phyloP scores from a whole-genome alignment of 2,329 filamentous ascomycete species.

The Chrysosporium queenslandicum region DNA sequence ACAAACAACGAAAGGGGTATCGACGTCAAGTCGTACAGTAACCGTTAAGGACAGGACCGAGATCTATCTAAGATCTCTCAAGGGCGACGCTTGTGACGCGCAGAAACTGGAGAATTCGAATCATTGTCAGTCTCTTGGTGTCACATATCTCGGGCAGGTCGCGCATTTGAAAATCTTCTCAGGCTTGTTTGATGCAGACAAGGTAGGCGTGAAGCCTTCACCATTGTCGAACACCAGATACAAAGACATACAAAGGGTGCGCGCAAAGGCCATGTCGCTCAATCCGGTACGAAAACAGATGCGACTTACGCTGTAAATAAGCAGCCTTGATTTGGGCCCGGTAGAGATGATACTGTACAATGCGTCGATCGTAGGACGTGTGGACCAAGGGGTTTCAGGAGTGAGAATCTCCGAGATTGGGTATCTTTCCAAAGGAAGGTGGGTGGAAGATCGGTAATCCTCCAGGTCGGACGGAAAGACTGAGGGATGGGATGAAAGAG shows the following conservation, averaged over 20 bases:
- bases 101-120: neutral
- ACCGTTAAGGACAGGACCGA: conserved; percentile 16
- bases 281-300: neutral
- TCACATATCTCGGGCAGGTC: no score
- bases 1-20: conserved; percentile 4
- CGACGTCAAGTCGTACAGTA: conserved; percentile 14
- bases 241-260: no score
- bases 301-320: neutral
- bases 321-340: neutral
- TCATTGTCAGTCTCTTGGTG: neutral
- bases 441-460: conserved; percentile 30
- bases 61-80: conserved; percentile 18
- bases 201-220: no score
- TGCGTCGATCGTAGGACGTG: neutral
- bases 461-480: conserved; percentile 35
- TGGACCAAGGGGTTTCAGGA: neutral
- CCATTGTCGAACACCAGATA: no score
- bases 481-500: conserved; percentile 15
- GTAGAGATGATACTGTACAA: conserved; percentile 2
- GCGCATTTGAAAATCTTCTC: no score
- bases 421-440: conserved; percentile 30
- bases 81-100: neutral
- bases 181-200: no score
- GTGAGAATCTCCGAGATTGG: neutral
- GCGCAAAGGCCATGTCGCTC: neutral